phyloP scores from a whole-genome alignment of 73 alveolate species.

The Tetrahymena thermophila region DNA sequence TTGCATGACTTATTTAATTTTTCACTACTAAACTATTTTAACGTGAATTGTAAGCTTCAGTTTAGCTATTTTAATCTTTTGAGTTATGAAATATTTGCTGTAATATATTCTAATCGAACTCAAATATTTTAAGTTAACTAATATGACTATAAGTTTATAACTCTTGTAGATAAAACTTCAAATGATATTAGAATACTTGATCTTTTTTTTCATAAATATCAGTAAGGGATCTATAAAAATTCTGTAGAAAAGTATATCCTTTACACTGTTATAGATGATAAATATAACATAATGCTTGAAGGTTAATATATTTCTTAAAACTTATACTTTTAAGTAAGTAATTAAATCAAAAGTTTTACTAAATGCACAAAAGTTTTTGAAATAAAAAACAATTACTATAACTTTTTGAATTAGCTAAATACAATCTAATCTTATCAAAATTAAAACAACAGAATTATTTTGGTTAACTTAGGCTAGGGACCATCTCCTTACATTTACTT shows the following conservation, averaged over 20 bases:
- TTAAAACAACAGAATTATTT: background rate
- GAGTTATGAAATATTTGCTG: background rate
- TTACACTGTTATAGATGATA: background rate
- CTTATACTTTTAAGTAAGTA: background rate
- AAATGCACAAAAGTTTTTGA: background rate
- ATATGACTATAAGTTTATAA: background rate
- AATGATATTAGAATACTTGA: background rate
- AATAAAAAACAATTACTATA: background rate
- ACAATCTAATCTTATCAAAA: background rate
- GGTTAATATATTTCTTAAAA: background rate
- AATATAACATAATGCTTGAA: background rate
- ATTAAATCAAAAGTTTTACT: background rate
- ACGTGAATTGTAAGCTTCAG: background rate
- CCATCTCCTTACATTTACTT: background rate
- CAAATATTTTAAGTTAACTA: background rate
- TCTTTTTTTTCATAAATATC: background rate
- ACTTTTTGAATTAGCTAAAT: background rate
- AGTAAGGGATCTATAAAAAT: background rate
- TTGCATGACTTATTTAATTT: background rate
- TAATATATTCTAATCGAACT: background rate
- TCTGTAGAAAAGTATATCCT: background rate
- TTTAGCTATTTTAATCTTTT: background rate
- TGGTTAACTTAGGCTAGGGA: background rate
- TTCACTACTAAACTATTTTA: background rate
- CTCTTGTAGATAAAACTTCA: background rate